Evolutionary conservation across 257 asterid species (phyloP), one percentile per base, ranked within the genome.

Genomic region (Plectranthus barbatus): DNA sequence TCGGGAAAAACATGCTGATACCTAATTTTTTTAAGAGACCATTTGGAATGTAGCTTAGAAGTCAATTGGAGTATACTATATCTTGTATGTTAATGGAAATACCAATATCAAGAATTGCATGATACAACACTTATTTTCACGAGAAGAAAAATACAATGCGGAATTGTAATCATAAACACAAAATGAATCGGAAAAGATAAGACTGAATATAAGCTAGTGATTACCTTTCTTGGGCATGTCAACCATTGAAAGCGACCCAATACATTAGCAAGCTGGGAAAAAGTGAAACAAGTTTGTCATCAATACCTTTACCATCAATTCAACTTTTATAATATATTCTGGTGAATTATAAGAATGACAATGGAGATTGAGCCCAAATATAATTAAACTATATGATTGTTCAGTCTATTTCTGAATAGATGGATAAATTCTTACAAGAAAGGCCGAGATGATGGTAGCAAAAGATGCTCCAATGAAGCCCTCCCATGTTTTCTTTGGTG

Each of bases 401-500:
- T 15, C 47, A 42, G 66, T n/a, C 42, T 33, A 66, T 62, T 39
- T 48, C 39, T 23, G 18, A 39, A 57, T 37, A 47, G 65, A 46
- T 15, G 39, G 48, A 69, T 18, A 44, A 56, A 65, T 31, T 54
- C 86, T 76, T 56, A 86, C 97, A 83, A 86, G 60, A 77, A 89
- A 89, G 60, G 97, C 95, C 10, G 91, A 81, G 72, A 84, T 70
- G 69, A 89, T 62, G 39, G 97, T 89, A 57, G 94, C 72, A 62
- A 86, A 71, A 58, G 97, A 89, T 58, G 95, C 97, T 75, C 97
- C 97, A 49, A 89, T 86, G 77, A 89, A 89, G 65, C 97, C 97
- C 72, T 89, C 97, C 97, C 97, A 89, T 36, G 97, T 89, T 80
- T 89, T 89, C 81, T 89, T 86, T 1, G 95, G 97, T 13, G 95